These are phyloP conservation scores for Aspergillus neoniger DNA, from an alignment of 2,329 filamentous ascomycete species.

Conservation along the genomic window DNA sequence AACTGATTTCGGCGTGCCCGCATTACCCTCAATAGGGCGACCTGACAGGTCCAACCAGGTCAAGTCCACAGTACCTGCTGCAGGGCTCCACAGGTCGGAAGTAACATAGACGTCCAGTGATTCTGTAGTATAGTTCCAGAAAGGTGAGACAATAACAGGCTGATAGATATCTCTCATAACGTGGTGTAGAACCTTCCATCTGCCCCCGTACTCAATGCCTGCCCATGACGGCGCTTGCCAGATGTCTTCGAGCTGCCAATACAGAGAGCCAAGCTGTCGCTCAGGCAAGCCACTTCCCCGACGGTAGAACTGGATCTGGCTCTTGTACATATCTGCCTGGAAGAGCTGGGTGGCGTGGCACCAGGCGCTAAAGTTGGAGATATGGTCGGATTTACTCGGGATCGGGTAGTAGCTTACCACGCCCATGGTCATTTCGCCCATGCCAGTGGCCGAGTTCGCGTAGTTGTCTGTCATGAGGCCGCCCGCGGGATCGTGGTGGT, in stretches of 20 bases:
- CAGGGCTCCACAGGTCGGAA: constrained; percentile 58
- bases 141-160: constrained; percentile 60
- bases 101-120: constrained; percentile 57
- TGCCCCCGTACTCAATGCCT: constrained; percentile 62
- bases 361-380: constrained; percentile 64
- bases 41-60: constrained; percentile 57
- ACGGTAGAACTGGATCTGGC: constrained; percentile 63
- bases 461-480: constrained; percentile 52
- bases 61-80: constrained; percentile 50
- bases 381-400: constrained; percentile 54
- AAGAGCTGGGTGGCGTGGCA: constrained; percentile 64
- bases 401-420: constrained; percentile 59
- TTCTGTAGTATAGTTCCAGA: constrained; percentile 55
- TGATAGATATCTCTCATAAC: constrained; percentile 60
- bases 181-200: constrained; percentile 66
- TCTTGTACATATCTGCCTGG: constrained; percentile 64
- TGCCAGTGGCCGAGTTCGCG: constrained; percentile 34
- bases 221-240: constrained; percentile 68
- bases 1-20: constrained; percentile 35
- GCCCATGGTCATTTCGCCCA: constrained; percentile 61
- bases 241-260: constrained; percentile 68
- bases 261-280: constrained; percentile 60
- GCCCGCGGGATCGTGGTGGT: constrained; percentile 61
- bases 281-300: constrained; percentile 60
- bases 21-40: constrained; percentile 40